Conservation (phyloP, 176 grass and related monocot species). For the Rhynchospora breviuscula region DNA sequence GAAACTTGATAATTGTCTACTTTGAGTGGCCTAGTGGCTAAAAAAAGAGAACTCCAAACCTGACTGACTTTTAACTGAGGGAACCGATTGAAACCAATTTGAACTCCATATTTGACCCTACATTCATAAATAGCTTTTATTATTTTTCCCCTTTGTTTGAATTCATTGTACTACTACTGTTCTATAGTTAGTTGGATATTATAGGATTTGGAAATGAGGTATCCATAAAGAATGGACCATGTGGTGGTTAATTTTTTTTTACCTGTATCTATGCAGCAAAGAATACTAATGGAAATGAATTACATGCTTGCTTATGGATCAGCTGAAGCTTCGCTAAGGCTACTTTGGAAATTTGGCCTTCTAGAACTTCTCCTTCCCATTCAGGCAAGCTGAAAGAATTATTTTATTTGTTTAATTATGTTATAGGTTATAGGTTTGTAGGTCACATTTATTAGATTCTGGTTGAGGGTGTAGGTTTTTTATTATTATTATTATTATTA, state of each 20-base stretch:
- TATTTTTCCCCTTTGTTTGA: too few species aligned
- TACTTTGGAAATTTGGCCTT: slow-evolving; percentile 96
- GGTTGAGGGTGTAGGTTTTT: background rate
- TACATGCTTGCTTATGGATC: slow-evolving; percentile 99
- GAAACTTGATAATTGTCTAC: background rate
- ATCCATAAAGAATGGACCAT: too few species aligned
- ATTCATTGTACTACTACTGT: too few species aligned
- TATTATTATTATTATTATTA: too few species aligned
- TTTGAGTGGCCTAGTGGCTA: background rate
- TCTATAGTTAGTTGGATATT: too few species aligned
- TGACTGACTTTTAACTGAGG: too few species aligned
- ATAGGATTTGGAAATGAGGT: too few species aligned
- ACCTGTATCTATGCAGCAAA: slow-evolving; percentile 42
- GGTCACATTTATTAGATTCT: too few species aligned
- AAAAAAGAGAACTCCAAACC: background rate
- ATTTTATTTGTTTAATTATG: background rate
- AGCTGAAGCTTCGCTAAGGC: slow-evolving; percentile 85
- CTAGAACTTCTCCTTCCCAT: slow-evolving; percentile 87
- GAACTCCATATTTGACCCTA: too few species aligned
- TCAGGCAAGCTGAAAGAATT: slow-evolving; percentile 40
- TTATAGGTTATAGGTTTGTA: too few species aligned
- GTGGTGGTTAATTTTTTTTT: slow-evolving; percentile 21
- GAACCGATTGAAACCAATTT: too few species aligned
- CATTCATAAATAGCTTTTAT: too few species aligned
- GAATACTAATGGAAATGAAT: slow-evolving; percentile 93